Conservation (phyloP, 768 basidiomycete genomes). For the Panus rudis region DNA sequence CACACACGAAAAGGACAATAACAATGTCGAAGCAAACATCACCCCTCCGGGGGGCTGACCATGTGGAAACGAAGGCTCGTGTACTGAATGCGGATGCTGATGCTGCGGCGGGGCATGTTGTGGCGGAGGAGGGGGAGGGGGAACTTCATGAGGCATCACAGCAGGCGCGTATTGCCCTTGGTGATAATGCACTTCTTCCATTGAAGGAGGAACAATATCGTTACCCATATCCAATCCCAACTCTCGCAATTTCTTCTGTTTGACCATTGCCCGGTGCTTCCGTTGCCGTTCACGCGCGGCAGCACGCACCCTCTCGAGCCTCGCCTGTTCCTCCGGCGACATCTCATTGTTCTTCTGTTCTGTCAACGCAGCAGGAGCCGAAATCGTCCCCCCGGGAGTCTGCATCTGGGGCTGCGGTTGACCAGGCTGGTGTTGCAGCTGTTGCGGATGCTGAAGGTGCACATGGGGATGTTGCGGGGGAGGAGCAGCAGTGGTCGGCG, state of each 20-base stretch:
- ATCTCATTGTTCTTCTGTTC: constrained; percentile 19
- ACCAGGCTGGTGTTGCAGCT: too few species aligned
- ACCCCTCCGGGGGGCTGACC: constrained; percentile 51
- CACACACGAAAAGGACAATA: constrained; percentile 70
- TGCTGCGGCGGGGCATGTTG: constrained; percentile 13
- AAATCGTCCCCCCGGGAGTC: constrained; percentile 6
- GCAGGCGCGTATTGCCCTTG: constrained; percentile 32
- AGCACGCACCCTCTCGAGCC: constrained; percentile 65
- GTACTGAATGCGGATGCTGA: constrained; percentile 27
- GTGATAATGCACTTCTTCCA: constrained; percentile 64
- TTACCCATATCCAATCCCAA: constrained; percentile 79
- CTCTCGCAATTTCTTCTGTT: constrained; percentile 75
- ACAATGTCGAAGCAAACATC: constrained; percentile 71
- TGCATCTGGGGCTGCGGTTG: constrained; percentile 8
- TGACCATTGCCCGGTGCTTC: constrained; percentile 73
- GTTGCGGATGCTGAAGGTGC: constrained; percentile 12
- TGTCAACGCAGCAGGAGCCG: constrained; percentile 7
- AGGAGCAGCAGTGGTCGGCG: constrained; percentile 14
- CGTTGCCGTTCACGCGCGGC: constrained; percentile 77
- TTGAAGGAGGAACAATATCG: constrained; percentile 55
- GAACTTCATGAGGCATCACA: constrained; percentile 29
- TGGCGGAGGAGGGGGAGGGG: constrained; percentile 18
- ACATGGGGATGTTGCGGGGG: constrained; percentile 14
- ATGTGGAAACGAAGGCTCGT: constrained; percentile 62
- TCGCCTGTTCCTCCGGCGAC: constrained; percentile 53